Evolutionary conservation across 2,329 filamentous ascomycete genomes (phyloP), one percentile per base, ranked within the genome.

Genomic region (Sphaerostilbella broomeana): DNA sequence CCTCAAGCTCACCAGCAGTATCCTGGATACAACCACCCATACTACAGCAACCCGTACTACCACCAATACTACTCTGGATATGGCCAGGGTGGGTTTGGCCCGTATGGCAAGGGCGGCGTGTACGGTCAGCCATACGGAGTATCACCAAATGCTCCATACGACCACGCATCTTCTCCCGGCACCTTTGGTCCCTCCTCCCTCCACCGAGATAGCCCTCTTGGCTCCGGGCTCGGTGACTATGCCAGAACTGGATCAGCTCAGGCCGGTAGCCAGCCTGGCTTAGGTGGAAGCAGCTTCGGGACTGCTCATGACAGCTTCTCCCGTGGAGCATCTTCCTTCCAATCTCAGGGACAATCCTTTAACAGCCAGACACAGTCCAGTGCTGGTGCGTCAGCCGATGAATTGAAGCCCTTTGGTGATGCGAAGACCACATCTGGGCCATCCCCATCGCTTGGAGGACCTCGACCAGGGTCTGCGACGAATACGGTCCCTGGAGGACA

Each of bases 11-110:
- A 68, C 43, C 61, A 58, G 29, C 70, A 66, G 46, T 77, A 75
- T 53, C 67, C 69, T 27, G 70, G 70, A 50, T 68, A 67, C 53
- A 69, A 60, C 51, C 74, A 78, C 51, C 74, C 74, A 2, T 81
- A 81, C 61, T 80, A 73, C 52, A 67, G 64, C 49, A 79, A 72
- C 59, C 76, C 76, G 2, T 81, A 79, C 58, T 82, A 82, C 51
- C 67, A 72, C 45, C 69, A 74, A 43, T 81, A 80, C 59, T 74
- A 71, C 51, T 71, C 73, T 38, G 68, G 65, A 29, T 77, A 75
- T 47, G 65, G 65, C 37, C 72, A 76, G 53, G 71, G 67, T 36
- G 70, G 64, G 21, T 77, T 63, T 38, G 66, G 58, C 5, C 73
- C 74, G 2, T 79, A 78, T 47, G 61, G 69, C 46, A 79, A 78